A percentile compares a stretch with the other conserved stretches of the same genome.
Conservation (phyloP, 108 stramenopile genomes). For the Fragilaria crotonensis region DNA sequence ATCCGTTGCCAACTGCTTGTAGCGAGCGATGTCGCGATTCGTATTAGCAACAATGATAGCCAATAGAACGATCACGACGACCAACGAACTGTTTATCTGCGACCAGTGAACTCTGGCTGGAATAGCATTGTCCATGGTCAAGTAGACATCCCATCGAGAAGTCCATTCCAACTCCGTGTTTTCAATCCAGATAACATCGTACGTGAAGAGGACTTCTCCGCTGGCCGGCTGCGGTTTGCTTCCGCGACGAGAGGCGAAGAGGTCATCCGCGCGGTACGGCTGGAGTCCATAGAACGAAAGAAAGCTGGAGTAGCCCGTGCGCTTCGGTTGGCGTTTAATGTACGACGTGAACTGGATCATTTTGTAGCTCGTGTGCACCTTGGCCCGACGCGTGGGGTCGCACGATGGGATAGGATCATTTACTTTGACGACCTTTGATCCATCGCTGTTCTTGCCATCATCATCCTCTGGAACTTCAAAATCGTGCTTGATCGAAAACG, state of each 20-base stretch:
- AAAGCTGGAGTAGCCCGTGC: too few species aligned
- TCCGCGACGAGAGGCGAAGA: constrained; percentile 35
- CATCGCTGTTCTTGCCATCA: constrained; percentile 22
- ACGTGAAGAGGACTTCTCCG: constrained; percentile 86
- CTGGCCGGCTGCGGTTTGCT: constrained; percentile 58
- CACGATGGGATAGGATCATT: constrained; percentile 66
- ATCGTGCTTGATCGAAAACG: constrained; percentile 91
- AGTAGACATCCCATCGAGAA: constrained; percentile 97
- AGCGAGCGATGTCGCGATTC: constrained; percentile 79
- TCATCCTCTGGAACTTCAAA: constrained; percentile 61
- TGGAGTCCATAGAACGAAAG: too few species aligned
- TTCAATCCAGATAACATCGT: constrained; percentile 91
- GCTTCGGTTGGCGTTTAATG: too few species aligned
- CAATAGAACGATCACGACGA: constrained; percentile 90
- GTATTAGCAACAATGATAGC: constrained; percentile 95
- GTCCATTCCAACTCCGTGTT: constrained; percentile 86
- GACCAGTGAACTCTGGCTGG: constrained; percentile 95
- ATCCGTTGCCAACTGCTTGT: constrained; percentile 86
- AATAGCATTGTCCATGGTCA: constrained; percentile 91
- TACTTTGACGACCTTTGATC: constrained; percentile 45
- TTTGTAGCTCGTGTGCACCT: constrained; percentile 64
- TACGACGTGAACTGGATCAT: too few species aligned
- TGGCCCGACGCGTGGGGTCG: constrained; percentile 24
- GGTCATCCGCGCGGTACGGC: too few species aligned
- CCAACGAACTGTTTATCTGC: constrained; percentile 83